Conservation (phyloP, 1,284 basidiomycete species). For the Ceratobasidium sp. region DNA sequence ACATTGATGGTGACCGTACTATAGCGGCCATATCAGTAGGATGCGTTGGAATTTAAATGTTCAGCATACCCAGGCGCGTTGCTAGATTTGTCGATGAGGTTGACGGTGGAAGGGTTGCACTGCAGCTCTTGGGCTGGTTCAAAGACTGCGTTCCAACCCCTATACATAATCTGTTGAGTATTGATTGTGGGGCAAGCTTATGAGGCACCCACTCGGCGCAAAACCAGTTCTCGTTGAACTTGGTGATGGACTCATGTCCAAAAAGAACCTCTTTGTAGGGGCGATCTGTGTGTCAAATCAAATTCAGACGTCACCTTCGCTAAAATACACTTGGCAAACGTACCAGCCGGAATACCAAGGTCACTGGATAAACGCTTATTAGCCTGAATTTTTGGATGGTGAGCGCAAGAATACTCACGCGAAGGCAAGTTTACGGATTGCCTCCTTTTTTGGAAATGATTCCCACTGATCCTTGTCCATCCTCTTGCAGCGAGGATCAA, state of each 20-base stretch:
- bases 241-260: not conserved
- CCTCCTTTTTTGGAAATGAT: not conserved
- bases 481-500: conserved; percentile 1
- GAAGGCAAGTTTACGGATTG: not conserved
- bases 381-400: not conserved
- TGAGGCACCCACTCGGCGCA: not conserved
- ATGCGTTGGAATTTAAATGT: not conserved
- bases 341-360: not conserved
- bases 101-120: not conserved
- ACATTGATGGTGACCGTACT: not conserved
- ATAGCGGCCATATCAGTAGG: not conserved
- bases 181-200: not conserved
- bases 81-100: not conserved
- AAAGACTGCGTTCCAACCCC: not conserved
- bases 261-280: not conserved
- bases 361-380: not conserved
- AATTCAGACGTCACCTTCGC: not conserved
- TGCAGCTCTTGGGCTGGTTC: not conserved
- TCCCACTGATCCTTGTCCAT: not conserved
- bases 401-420: not conserved
- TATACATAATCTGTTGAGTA: not conserved
- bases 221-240: not conserved
- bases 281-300: not conserved
- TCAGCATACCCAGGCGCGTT: not conserved
- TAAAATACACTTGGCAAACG: not conserved